Conservation (phyloP, 2,329 filamentous ascomycete species). For the Cercospora canescens region DNA sequence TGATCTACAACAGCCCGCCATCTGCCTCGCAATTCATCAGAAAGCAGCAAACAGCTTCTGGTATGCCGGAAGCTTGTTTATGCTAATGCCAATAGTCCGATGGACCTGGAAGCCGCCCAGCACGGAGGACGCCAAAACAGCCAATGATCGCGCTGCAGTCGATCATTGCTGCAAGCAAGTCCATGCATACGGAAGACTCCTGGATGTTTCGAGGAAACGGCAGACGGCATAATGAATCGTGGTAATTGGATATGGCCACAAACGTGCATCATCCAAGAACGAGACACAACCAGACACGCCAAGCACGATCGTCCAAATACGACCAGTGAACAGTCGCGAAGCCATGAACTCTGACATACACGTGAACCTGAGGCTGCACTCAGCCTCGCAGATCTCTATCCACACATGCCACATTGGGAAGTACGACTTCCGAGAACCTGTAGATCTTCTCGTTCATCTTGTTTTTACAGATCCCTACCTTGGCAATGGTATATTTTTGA, state of each 20-base stretch:
- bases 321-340: background rate
- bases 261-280: background rate
- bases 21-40: background rate
- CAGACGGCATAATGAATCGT: background rate
- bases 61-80: background rate
- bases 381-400: background rate
- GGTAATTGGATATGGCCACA: background rate
- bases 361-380: background rate
- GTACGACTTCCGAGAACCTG: background rate
- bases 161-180: background rate
- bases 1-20: background rate
- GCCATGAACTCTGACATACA: background rate
- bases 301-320: background rate
- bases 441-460: background rate
- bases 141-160: background rate
- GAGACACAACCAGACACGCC: background rate
- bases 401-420: background rate
- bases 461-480: background rate
- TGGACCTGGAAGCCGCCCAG: background rate
- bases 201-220: background rate
- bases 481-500: background rate
- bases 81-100: background rate
- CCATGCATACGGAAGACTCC: background rate
- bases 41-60: background rate
- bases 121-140: background rate